Evolutionary conservation across 495 filamentous ascomycete genomes (phyloP), one percentile per base, ranked within the genome.

Genomic region (Letharia lupina): DNA sequence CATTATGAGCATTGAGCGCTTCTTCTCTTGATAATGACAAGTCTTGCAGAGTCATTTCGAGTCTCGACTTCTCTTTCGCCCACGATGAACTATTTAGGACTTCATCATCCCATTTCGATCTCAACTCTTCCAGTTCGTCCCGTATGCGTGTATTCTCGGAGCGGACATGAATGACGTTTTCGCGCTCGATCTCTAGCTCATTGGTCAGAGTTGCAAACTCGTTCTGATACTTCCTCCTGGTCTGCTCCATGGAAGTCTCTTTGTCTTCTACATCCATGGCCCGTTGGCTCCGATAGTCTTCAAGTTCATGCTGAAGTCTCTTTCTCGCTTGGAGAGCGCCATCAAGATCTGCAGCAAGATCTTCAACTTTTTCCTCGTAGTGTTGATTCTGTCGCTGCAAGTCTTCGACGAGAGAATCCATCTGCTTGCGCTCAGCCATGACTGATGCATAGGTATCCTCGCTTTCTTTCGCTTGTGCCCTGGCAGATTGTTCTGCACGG

Each of bases 81-180:
- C 94, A 98, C 1, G 94, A 94, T 0, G 91, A 95, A 75, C 89
- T 93, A 73, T 98, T 98, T 71, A 98, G 86, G 28, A 98, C 92
- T 76, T 98, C 94, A 71, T 98, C 90, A 73, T 98, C 95, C 95
- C 95, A 98, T 74, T 97, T 98, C 67, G 87, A 91, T 60, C 94
- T 88, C 31, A 98, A 86, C 68, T 96, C 91, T 69, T 98, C 94
- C 20, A 98, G 83, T 73, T 98, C 94, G 71, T 98, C 94, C 7
- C 95, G 86, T 58, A 98, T 82, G 39, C 90, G 84, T 15, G 87
- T 78, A 67, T 86, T 89, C 72, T 91, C 87, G 13, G 80, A 79
- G 41, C 88, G 83, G 31, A 83, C 85, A 63, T 84, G 82, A 60
- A 90, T 82, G 7, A 89, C 78, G 65, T 93, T 93, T 72, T 98